A percentile compares a stretch with the other conserved stretches of the same genome.
Conservation (phyloP, 2,329 filamentous ascomycete genomes). For the Ilyonectria mors-panacis region DNA sequence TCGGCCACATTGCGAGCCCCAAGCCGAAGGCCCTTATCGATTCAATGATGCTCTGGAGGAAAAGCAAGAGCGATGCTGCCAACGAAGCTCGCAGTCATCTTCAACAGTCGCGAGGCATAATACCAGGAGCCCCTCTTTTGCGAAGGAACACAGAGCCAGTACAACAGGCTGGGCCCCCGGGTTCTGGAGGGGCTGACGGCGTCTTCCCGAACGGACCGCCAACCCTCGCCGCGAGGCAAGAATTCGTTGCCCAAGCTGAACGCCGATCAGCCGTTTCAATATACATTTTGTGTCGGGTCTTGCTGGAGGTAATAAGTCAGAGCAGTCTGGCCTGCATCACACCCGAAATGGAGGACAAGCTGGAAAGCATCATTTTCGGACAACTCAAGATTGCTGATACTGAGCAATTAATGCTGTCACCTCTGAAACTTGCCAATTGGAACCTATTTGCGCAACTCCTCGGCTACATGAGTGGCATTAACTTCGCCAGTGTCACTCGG, state of each 20-base stretch:
- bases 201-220: constrained; percentile 55
- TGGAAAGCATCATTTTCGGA: constrained; percentile 97
- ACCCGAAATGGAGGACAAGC: constrained; percentile 90
- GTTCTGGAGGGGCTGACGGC: constrained; percentile 45
- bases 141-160: constrained; percentile 83
- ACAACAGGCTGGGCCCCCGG: constrained; percentile 62
- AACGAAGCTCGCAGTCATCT: constrained; percentile 75
- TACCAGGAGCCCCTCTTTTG: constrained; percentile 66
- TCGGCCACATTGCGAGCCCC: constrained; percentile 94
- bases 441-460: constrained; percentile 92
- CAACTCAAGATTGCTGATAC: constrained; percentile 92
- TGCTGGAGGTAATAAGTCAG: constrained; percentile 94
- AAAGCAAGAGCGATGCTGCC: constrained; percentile 92
- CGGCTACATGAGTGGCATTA: constrained; percentile 95
- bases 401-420: constrained; percentile 82
- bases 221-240: constrained; percentile 69
- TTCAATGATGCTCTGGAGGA: constrained; percentile 98
- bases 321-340: constrained; percentile 88
- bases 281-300: constrained; percentile 92
- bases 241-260: constrained; percentile 84
- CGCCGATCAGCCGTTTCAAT: constrained; percentile 94
- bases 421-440: constrained; percentile 94
- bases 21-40: constrained; percentile 97
- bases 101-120: constrained; percentile 64
- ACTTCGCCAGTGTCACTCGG: constrained; percentile 86